phyloP scores from a whole-genome alignment of 2,329 filamentous ascomycete species.

The Aspergillus ochraceoroseus region DNA sequence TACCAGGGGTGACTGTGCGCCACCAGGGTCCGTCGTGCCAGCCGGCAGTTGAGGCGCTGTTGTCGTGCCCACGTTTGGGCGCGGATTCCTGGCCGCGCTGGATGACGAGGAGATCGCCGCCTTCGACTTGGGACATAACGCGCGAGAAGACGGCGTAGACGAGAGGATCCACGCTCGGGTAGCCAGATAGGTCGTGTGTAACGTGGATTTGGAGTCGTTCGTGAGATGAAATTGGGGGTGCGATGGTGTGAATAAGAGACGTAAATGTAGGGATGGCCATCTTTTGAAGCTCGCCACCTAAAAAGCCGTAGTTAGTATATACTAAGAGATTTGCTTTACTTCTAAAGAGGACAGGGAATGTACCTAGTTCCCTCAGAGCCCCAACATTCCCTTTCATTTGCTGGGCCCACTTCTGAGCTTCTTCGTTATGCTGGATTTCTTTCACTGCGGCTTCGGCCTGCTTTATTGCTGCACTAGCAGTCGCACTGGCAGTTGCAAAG shows the following conservation, averaged over 20 bases:
- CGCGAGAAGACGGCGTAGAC: constrained; percentile 88
- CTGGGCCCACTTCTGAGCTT: constrained; percentile 92
- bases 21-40: constrained; percentile 98
- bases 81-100: constrained; percentile 86
- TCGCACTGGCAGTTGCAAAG: constrained; percentile 76
- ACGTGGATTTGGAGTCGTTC: constrained; percentile 96
- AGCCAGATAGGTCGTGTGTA: constrained; percentile 90
- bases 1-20: constrained; percentile 56
- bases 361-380: constrained; percentile 70
- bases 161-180: constrained; percentile 87
- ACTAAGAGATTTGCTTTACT: neutral
- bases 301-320: constrained; percentile 35
- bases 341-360: constrained; percentile 21
- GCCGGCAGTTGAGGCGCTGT: constrained; percentile 44
- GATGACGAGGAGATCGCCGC: constrained; percentile 87
- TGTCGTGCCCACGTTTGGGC: constrained; percentile 57
- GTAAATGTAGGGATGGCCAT: constrained; percentile 92
- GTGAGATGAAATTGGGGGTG: constrained; percentile 92
- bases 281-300: constrained; percentile 79
- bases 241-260: constrained; percentile 88
- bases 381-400: constrained; percentile 88
- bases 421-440: constrained; percentile 92
- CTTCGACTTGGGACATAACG: constrained; percentile 98
- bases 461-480: constrained; percentile 69
- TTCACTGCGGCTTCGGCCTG: constrained; percentile 89